These are phyloP conservation scores for Nectriaceae sp. DNA, from an alignment of 2,329 filamentous ascomycete species.

Conservation along the genomic window DNA sequence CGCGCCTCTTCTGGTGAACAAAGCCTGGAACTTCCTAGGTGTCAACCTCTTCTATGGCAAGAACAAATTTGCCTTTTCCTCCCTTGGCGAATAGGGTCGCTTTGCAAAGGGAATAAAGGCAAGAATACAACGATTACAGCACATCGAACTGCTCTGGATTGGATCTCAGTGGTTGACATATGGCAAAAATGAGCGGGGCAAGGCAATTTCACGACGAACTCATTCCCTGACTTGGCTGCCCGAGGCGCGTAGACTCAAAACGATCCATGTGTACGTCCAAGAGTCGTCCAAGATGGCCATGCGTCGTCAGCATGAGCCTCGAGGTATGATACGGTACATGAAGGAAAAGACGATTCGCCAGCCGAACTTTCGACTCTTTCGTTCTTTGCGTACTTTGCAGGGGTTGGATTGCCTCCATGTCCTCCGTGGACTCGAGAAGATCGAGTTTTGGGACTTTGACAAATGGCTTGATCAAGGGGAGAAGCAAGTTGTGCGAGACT, in stretches of 20 bases:
- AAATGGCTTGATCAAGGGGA: slow-evolving; percentile 12
- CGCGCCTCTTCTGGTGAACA: slow-evolving; percentile 40
- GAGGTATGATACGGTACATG: slow-evolving; percentile 23
- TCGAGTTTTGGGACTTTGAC: slow-evolving; percentile 45
- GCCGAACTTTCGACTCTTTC: slow-evolving; percentile 39
- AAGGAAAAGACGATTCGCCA: slow-evolving; percentile 35
- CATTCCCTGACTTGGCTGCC: slow-evolving; percentile 37
- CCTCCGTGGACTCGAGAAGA: slow-evolving; percentile 44
- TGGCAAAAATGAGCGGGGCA: slow-evolving; percentile 10
- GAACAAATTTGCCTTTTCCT: slow-evolving; percentile 55
- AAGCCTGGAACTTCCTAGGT: slow-evolving; percentile 42
- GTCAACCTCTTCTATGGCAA: slow-evolving; percentile 48
- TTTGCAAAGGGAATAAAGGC: slow-evolving; percentile 46
- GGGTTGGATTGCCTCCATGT: slow-evolving; percentile 46
- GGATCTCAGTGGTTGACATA: slow-evolving; percentile 38
- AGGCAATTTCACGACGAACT: slow-evolving; percentile 41
- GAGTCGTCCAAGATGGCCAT: slow-evolving; percentile 35
- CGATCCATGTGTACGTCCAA: slow-evolving; percentile 41
- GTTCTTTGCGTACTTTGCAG: slow-evolving; percentile 43
- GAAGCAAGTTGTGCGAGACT: slow-evolving; percentile 29
- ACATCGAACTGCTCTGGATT: slow-evolving; percentile 46
- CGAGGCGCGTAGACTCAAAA: slow-evolving; percentile 41
- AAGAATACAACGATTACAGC: slow-evolving; percentile 43
- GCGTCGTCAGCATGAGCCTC: slow-evolving; percentile 41
- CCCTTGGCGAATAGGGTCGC: slow-evolving; percentile 51